These are phyloP conservation scores for Cydonia oblonga DNA, from an alignment of 331 rosid genomes.

Conservation along the genomic window DNA sequence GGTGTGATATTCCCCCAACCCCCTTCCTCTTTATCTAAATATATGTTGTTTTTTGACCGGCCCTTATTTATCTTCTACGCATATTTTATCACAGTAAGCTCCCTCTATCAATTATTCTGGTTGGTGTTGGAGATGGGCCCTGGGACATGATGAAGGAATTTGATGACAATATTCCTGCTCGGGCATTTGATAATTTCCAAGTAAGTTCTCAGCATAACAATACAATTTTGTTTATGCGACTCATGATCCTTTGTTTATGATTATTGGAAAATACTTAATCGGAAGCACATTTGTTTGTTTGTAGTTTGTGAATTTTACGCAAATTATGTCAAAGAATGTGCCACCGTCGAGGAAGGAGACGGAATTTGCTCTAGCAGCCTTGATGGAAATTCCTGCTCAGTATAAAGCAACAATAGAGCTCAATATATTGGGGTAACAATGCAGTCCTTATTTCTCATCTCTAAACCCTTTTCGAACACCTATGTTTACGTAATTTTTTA, in stretches of 20 bases:
- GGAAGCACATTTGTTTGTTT: neutral
- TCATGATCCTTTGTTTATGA: neutral
- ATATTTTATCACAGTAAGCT: constrained; percentile 45
- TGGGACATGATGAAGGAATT: constrained; percentile 93
- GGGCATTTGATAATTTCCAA: constrained; percentile 85
- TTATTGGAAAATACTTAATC: constrained; percentile 3
- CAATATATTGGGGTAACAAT: constrained; percentile 51
- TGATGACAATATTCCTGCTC: constrained; percentile 79
- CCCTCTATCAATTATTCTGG: constrained; percentile 73
- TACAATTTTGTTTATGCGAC: neutral
- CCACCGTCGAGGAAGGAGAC: constrained; percentile 60
- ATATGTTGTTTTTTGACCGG: neutral
- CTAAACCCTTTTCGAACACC: neutral
- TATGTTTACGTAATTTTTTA: neutral
- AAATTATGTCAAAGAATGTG: constrained; percentile 61
- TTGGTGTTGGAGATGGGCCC: constrained; percentile 96
- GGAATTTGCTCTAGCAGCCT: constrained; percentile 75
- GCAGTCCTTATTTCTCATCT: neutral
- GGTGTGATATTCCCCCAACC: too few relatives aligned
- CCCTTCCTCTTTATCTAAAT: too few relatives aligned
- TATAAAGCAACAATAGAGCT: constrained; percentile 82
- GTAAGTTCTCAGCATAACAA: constrained; percentile 19
- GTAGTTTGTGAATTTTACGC: constrained; percentile 76
- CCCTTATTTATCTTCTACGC: constrained; percentile 7
- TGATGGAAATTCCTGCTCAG: constrained; percentile 94